Conservation (phyloP, 306 rosid species). For the Cicer yamashitae region DNA sequence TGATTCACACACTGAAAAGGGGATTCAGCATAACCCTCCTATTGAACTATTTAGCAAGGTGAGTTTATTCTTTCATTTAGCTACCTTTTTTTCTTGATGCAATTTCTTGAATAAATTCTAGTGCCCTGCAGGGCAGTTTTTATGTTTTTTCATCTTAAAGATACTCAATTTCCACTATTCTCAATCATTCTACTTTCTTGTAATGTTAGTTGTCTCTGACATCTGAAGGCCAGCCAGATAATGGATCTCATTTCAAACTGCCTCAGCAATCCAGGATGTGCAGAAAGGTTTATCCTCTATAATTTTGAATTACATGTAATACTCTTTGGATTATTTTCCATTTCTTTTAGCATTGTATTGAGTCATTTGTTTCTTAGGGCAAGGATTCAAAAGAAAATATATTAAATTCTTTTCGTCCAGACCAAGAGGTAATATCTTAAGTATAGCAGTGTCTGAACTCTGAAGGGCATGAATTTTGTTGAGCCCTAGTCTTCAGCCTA, state of each 20-base stretch:
- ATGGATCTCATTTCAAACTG: constrained; percentile 59
- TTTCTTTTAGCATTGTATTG: constrained; percentile 44
- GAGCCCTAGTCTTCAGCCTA: constrained; percentile 31
- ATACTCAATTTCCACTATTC: constrained; percentile 22
- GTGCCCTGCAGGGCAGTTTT: background rate
- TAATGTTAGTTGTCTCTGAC: constrained; percentile 77
- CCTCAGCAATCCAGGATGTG: constrained; percentile 57
- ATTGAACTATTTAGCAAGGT: constrained; percentile 90
- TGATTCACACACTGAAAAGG: constrained; percentile 67
- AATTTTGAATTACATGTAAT: constrained; percentile 39
- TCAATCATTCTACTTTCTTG: constrained; percentile 42
- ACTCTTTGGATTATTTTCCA: constrained; percentile 40
- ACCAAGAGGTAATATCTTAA: constrained; percentile 59
- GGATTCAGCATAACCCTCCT: constrained; percentile 67
- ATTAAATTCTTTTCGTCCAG: constrained; percentile 58
- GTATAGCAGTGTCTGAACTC: constrained; percentile 23
- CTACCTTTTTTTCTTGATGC: constrained; percentile 24
- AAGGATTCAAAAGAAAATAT: constrained; percentile 95
- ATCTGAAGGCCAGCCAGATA: constrained; percentile 68
- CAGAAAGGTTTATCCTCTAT: constrained; percentile 67
- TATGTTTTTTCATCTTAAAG: background rate
- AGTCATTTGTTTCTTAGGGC: constrained; percentile 66
- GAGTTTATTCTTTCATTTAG: constrained; percentile 22
- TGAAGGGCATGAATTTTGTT: constrained; percentile 24
- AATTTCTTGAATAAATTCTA: constrained; percentile 1